These are phyloP conservation scores for Conticribra guillardii DNA, from an alignment of 108 stramenopile genomes.

Conservation along the genomic window DNA sequence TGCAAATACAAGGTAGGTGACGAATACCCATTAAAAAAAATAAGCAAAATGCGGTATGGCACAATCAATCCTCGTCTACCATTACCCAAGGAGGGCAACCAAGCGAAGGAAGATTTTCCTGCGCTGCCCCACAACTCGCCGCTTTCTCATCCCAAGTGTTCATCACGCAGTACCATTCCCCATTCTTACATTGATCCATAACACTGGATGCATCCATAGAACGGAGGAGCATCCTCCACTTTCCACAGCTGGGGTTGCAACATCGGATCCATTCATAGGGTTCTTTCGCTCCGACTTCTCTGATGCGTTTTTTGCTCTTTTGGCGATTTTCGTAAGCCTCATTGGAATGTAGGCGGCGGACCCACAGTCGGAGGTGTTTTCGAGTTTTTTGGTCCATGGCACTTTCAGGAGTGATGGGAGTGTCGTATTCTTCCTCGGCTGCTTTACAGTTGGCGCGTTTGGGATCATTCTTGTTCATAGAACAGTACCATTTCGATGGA, in stretches of 20 bases:
- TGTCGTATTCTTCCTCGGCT: conserved; percentile 91
- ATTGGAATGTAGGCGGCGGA: conserved; percentile 79
- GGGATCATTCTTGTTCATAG: conserved; percentile 91
- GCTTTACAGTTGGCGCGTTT: conserved; percentile 83
- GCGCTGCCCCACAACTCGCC: conserved; percentile 88
- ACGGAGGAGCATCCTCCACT: conserved; percentile 80
- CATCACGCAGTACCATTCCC: conserved; percentile 94
- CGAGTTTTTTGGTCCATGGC: conserved; percentile 83
- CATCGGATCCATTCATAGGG: conserved; percentile 91
- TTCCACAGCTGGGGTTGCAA: conserved; percentile 87
- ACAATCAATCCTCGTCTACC: conserved; percentile 56
- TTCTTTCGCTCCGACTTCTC: conserved; percentile 78
- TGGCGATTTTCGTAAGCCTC: conserved; percentile 83
- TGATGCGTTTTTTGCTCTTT: conserved; percentile 70
- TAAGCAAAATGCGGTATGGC: too few species aligned
- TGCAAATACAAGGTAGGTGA: too few species aligned
- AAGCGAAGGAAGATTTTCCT: conserved; percentile 85
- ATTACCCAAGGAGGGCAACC: conserved; percentile 91
- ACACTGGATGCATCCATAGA: conserved; percentile 81
- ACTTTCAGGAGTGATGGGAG: conserved; percentile 75
- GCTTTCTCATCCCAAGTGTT: conserved; percentile 92
- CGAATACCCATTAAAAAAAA: not conserved
- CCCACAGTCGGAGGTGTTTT: conserved; percentile 87
- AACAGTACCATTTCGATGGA: conserved; percentile 86
- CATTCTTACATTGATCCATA: conserved; percentile 65